A percentile compares a stretch with the other conserved stretches of the same genome.
Conservation (phyloP, 1,284 basidiomycete species). For the Boletus chippewaensis region DNA sequence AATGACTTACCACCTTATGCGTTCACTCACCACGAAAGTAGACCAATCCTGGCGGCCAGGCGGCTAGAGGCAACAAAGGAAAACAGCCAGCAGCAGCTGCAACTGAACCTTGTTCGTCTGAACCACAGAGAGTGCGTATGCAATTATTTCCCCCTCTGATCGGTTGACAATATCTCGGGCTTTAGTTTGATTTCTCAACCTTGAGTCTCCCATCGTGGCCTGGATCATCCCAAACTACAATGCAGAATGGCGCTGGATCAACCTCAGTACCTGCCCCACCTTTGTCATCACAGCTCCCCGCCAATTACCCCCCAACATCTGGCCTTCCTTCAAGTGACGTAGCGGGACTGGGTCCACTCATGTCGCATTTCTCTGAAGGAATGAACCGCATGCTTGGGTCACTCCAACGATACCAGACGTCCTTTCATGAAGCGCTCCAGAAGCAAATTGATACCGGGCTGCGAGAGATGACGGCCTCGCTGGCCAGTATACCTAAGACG, state of each 20-base stretch:
- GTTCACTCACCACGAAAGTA: not conserved
- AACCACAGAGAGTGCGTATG: not conserved
- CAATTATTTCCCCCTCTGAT: not conserved
- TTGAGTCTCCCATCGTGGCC: not conserved
- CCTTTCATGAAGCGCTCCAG: not conserved
- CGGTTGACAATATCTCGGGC: not conserved
- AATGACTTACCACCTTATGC: not conserved
- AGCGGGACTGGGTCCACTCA: not conserved
- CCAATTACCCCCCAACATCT: not conserved
- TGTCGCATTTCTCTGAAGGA: not conserved
- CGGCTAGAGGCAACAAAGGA: not conserved
- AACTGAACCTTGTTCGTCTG: too few species aligned
- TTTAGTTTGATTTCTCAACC: not conserved
- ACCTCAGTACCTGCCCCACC: not conserved
- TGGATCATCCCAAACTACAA: not conserved
- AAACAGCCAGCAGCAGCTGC: not conserved
- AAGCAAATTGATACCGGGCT: not conserved
- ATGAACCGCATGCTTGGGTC: not conserved
- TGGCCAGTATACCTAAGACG: not conserved
- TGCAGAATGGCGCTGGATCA: not conserved
- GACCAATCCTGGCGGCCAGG: not conserved
- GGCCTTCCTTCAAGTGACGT: not conserved
- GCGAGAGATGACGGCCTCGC: not conserved
- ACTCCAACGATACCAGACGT: not conserved
- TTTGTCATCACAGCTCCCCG: not conserved